Conservation (phyloP, 768 basidiomycete genomes). For the Kwoniella bestiolae region DNA sequence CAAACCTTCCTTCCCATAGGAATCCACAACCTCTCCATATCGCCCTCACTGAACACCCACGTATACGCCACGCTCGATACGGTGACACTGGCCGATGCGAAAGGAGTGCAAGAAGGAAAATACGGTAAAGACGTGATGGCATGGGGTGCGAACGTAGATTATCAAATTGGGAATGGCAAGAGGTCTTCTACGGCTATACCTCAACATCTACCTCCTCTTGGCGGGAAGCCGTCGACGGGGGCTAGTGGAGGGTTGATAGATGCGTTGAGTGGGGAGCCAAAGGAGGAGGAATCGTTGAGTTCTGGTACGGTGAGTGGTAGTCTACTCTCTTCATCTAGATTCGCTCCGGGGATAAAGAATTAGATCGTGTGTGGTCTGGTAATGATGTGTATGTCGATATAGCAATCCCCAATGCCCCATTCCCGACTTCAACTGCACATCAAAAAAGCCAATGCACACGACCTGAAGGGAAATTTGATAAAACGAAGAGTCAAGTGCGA, state of each 20-base stretch:
- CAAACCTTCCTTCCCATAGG: conserved; percentile 68
- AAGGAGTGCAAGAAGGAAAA: conserved; percentile 45
- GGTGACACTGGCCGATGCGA: conserved; percentile 58
- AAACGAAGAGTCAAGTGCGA: conserved; percentile 53
- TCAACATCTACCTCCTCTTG: conserved; percentile 58
- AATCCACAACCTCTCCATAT: conserved; percentile 68
- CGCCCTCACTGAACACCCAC: conserved; percentile 66
- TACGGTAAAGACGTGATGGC: conserved; percentile 58
- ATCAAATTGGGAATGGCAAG: conserved; percentile 59
- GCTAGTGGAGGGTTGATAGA: conserved; percentile 8
- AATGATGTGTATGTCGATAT: not conserved
- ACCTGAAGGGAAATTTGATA: conserved; percentile 52
- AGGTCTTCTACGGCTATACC: conserved; percentile 58
- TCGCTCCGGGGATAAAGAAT: conserved; percentile 3
- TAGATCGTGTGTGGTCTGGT: too few relatives aligned
- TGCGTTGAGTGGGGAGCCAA: not conserved
- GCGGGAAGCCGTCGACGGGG: conserved; percentile 8
- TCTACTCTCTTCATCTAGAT: not conserved
- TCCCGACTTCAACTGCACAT: conserved; percentile 57
- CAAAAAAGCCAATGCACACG: conserved; percentile 46
- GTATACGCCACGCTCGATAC: conserved; percentile 76
- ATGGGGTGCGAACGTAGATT: conserved; percentile 56
- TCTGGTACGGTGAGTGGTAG: conserved; percentile 47
- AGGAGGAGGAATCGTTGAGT: conserved; percentile 37
- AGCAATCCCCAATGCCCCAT: conserved; percentile 58